Evolutionary conservation across 371 early-diverging fungal species (phyloP).

Genomic region (Syncephalis fuscata): DNA sequence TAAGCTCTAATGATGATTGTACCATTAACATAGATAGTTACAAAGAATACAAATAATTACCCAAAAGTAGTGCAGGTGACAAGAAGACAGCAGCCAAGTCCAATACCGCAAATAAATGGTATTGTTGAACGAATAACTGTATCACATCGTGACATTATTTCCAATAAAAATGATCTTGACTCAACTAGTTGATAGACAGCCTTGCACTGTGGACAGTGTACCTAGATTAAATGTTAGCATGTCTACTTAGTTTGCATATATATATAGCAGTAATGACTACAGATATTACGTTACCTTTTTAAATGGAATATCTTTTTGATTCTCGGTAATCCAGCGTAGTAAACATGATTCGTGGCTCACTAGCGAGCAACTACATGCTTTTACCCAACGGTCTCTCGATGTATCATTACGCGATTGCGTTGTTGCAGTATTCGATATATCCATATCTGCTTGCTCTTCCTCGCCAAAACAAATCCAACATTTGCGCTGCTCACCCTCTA

Average conservation of each 20-base stretch:
- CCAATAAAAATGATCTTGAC: constrained; percentile 22
- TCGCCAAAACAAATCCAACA: constrained; percentile 58
- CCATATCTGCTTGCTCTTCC: constrained; percentile 24
- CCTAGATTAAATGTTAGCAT: constrained; percentile 18
- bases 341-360: constrained; percentile 56
- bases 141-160: constrained; percentile 31
- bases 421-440: no score
- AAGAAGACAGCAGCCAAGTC: constrained; percentile 34
- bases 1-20: constrained; percentile 26
- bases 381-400: constrained; percentile 31
- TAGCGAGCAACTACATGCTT: constrained; percentile 56
- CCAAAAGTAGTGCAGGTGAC: constrained; percentile 44
- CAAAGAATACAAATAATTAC: constrained; percentile 7
- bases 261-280: neutral
- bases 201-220: constrained; percentile 60
- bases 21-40: neutral
- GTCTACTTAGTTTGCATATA: no score
- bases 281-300: constrained; percentile 32
- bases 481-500: no score
- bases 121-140: constrained; percentile 34
- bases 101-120: constrained; percentile 44
- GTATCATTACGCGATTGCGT: no score
- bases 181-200: constrained; percentile 41
- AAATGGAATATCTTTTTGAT: constrained; percentile 31
- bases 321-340: constrained; percentile 59